Base-by-base conservation (phyloP, 2,329 filamentous ascomycete species). In the Cordyceps cicadae region DNA sequence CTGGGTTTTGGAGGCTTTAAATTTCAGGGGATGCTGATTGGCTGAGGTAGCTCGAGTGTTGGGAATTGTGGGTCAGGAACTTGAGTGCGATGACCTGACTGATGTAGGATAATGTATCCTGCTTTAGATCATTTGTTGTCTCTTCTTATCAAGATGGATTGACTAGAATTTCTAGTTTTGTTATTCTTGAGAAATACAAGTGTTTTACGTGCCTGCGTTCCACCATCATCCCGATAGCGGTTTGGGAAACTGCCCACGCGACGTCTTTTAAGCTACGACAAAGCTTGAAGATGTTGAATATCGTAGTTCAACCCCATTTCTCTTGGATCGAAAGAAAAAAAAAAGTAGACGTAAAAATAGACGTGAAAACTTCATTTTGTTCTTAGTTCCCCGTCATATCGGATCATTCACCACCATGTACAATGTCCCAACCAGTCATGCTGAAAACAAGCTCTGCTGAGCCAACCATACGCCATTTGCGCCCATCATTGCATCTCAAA, bases 21-120 rank as follows among this genome's bases (percentile, higher is more conserved):
- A 54, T 46, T 59, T 59, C 53, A 29, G 41, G 32, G 29, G 29
- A n/a, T 21, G 29, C n/a, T 48, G 29, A 59, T 54, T 59, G 57
- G 57, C 26, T 8, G 9, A 19, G 24, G 14, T n/a, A n/a, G 57
- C n/a, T 14, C 5, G 15, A 24, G 14, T 24, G 8, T 26, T 19
- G 9, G 14, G 2, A 39, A 34, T 37, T 59, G 49, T 59, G 57
- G 56, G 34, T 6, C 34, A 21, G 3, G 26, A 52, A 0, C 11
- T 21, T 3, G 9, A 52, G 6, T 21, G 15, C 1, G 15, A n/a
- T 34, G 26, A 34, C 11, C 32, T 1, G 15, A 51, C 24, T 34
- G 14, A 43, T n/a, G 15, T 15, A 15, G 6, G 39, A 17, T 43
- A n/a, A n/a, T 17, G 4, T 49, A 17, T n/a, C 21, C 6, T 26